Evolutionary conservation across 148 eudicot species (phyloP), one percentile per base, ranked within the genome.

Genomic region (Camellia sinensis): DNA sequence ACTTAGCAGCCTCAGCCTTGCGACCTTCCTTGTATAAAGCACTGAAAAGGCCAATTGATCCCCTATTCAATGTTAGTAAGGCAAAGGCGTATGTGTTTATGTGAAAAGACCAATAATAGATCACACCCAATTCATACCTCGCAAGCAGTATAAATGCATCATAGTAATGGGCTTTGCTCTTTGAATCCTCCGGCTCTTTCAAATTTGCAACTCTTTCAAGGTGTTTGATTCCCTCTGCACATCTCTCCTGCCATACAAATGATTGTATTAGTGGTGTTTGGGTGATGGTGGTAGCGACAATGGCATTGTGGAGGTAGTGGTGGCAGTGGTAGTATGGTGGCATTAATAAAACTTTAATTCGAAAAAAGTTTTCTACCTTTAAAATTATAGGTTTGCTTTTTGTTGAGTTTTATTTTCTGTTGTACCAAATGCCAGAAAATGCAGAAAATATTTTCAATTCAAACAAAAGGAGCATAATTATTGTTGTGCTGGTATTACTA

Each of bases 181-280:
- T 81, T 46, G 87, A 44, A 77, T 93, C 90, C 69, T 87, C 95
- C 17, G 98, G 99, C 83, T 90, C 99, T 78, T 87, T 83, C 77
- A 92, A 57, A 74, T 83, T 80, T 71, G 83, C 89, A 80, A 94
- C 74, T 87, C 95, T 87, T 87, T 96, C 94, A 44, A 93, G 87
- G 91, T 92, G 97, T 45, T 57, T 76, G 79, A 92, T 83, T 29
- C 90, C 89, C 83, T 96, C 92, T 71, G 83, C 87, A 62, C 43
- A 54, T 78, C 85, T 93, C 1, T 89, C 97, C 98, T 95, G 87
- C 48, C 21, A 73, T 19, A 73, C 37, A 29, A 29, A 29, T 29
- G 37, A 29, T 29, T 29, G 37, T 29, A 29, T 29, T 29, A 29
- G 37, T 29, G 1, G 37, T 29, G 37, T 29, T 29, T 29, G 37